Evolutionary conservation across 176 grass and related monocot genomes (phyloP).

Genomic region (Oryza brachyantha): DNA sequence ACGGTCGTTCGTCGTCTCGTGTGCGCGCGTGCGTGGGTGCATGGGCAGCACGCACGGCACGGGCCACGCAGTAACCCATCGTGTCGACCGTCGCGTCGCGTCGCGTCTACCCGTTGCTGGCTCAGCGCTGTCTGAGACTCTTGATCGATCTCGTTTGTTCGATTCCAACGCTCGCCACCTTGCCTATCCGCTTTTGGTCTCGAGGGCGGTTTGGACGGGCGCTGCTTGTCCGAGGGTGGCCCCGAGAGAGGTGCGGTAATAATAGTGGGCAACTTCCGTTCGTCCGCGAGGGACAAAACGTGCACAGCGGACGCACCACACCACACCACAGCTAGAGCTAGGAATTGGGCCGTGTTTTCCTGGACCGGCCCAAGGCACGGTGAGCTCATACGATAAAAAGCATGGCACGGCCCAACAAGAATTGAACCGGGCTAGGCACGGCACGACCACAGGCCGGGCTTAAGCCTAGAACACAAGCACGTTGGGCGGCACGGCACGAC

Average conservation of each 20-base stretch:
- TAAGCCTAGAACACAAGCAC: too few relatives aligned
- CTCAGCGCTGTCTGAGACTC: too few relatives aligned
- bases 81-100: neutral
- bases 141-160: neutral
- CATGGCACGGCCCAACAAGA: too few relatives aligned
- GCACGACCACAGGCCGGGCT: too few relatives aligned
- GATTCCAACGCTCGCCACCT: slow-evolving; percentile 9
- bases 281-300: neutral
- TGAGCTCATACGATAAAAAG: too few relatives aligned
- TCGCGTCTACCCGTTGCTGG: too few relatives aligned
- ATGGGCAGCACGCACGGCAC: slow-evolving; percentile 32
- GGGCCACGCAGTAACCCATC: neutral
- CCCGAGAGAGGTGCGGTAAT: neutral
- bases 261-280: neutral
- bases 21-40: neutral
- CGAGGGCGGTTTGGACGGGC: neutral
- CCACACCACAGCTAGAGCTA: too few relatives aligned
- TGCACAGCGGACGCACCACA: neutral
- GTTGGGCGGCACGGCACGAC: too few relatives aligned
- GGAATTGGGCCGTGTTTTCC: too few relatives aligned
- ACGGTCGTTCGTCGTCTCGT: too few relatives aligned
- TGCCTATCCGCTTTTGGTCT: neutral
- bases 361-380: too few relatives aligned
- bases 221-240: neutral
- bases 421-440: too few relatives aligned